phyloP scores from a whole-genome alignment of 2,329 filamentous ascomycete species.

The Fusarium foetens region DNA sequence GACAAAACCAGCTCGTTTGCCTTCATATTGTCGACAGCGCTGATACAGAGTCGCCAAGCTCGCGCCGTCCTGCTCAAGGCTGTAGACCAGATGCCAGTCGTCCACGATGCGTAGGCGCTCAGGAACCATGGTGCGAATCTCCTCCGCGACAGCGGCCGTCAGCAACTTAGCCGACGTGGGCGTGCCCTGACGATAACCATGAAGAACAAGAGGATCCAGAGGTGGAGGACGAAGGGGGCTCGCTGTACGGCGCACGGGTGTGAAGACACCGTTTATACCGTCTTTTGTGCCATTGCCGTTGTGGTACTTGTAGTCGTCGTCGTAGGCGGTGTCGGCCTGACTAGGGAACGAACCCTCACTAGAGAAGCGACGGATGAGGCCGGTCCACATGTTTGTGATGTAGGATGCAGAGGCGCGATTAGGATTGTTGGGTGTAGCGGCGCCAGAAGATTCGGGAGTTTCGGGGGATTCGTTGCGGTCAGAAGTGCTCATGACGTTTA shows the following conservation, averaged over 20 bases:
- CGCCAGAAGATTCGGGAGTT: conserved; percentile 38
- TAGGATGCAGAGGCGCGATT: conserved; percentile 43
- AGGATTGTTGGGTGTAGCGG: conserved; percentile 37
- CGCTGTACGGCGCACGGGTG: conserved; percentile 62
- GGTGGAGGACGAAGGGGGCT: conserved; percentile 90
- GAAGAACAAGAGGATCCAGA: conserved; percentile 80
- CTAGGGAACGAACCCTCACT: conserved; percentile 54
- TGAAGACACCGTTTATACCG: conserved; percentile 68
- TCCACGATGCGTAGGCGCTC: conserved; percentile 88
- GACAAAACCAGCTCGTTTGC: conserved; percentile 85
- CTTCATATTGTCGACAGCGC: conserved; percentile 73
- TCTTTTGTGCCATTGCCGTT: conserved; percentile 56
- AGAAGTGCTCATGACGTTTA: conserved; percentile 35
- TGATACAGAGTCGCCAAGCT: conserved; percentile 88
- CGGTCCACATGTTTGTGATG: conserved; percentile 61
- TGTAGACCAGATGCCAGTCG: conserved; percentile 87
- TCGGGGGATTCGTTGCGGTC: conserved; percentile 39
- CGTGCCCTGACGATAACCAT: conserved; percentile 72
- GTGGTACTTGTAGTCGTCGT: conserved; percentile 24
- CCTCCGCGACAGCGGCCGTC: conserved; percentile 80
- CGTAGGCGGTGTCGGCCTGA: conserved; percentile 43
- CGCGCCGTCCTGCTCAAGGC: conserved; percentile 90
- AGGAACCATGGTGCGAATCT: conserved; percentile 89
- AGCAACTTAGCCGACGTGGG: conserved; percentile 72
- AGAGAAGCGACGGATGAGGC: conserved; percentile 75